These are phyloP conservation scores for Limnanthes douglasii DNA, from an alignment of 345 rosid species.

Conservation along the genomic window DNA sequence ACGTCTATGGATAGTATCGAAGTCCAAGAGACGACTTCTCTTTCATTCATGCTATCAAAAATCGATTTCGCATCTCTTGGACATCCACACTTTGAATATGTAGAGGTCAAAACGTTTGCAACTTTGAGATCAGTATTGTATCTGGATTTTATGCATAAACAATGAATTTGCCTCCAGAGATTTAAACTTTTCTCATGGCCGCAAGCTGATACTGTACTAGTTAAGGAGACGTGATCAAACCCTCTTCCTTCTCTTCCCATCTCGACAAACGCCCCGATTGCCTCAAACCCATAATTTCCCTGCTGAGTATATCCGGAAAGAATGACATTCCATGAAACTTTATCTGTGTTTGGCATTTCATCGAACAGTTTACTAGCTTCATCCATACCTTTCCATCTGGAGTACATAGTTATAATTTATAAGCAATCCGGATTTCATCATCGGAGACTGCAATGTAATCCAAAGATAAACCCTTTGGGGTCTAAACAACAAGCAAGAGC, in stretches of 20 bases:
- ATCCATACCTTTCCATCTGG: slow-evolving; percentile 32
- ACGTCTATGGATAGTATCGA: slow-evolving; percentile 50
- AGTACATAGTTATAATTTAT: slow-evolving; percentile 48
- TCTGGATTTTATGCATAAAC: slow-evolving; percentile 55
- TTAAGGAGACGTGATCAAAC: slow-evolving; percentile 77
- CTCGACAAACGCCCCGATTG: slow-evolving; percentile 31
- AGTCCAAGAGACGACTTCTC: slow-evolving; percentile 81
- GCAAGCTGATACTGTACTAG: slow-evolving; percentile 65
- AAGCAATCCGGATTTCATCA: slow-evolving; percentile 35
- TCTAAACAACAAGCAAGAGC: slow-evolving; percentile 45
- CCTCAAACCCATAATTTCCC: slow-evolving; percentile 36
- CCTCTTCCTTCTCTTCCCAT: slow-evolving; percentile 46
- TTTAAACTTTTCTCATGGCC: slow-evolving; percentile 46
- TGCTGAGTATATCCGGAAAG: slow-evolving; percentile 71
- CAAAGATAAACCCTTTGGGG: slow-evolving; percentile 39
- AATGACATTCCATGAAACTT: slow-evolving; percentile 79
- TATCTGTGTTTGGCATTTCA: slow-evolving; percentile 47
- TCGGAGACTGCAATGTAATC: slow-evolving; percentile 52
- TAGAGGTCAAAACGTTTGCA: slow-evolving; percentile 60
- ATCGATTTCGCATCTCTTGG: slow-evolving; percentile 36
- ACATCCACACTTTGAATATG: slow-evolving; percentile 51
- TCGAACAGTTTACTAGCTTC: slow-evolving; percentile 56
- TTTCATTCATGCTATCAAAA: slow-evolving; percentile 38
- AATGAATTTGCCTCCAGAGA: slow-evolving; percentile 65
- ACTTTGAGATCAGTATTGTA: slow-evolving; percentile 40